Conservation (phyloP, 2,329 filamentous ascomycete species). For the Paracorniculantispora psalliotae region DNA sequence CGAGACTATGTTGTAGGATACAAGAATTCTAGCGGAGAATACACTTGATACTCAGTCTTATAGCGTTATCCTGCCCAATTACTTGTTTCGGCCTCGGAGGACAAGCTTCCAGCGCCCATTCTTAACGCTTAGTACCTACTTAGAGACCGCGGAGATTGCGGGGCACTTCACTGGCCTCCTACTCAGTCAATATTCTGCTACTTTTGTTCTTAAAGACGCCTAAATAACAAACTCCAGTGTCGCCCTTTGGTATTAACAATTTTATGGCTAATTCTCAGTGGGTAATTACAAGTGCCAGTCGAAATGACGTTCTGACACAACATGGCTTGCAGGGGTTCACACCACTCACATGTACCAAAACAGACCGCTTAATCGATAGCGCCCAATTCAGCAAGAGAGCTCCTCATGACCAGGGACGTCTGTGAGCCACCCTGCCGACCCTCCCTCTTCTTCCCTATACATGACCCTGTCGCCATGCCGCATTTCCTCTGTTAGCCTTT, state of each 20-base stretch:
- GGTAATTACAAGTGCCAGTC: background rate
- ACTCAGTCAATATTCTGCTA: no score
- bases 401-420: conserved; percentile 1
- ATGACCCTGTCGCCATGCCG: background rate
- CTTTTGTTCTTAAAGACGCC: no score
- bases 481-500: background rate
- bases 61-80: no score
- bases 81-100: no score
- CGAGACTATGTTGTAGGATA: no score
- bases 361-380: conserved; percentile 8
- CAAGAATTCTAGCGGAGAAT: no score
- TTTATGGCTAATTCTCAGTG: background rate
- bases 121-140: no score
- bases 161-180: no score
- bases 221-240: no score
- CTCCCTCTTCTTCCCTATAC: background rate
- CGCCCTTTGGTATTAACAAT: background rate
- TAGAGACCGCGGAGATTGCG: no score
- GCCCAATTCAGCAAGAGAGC: conserved; percentile 2
- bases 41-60: no score
- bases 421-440: background rate
- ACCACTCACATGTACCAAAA: background rate
- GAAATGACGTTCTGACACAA: background rate
- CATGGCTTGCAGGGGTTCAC: background rate
- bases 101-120: no score